These are phyloP conservation scores for Trametes sp. DNA, from an alignment of 1,284 basidiomycete genomes.

Conservation along the genomic window DNA sequence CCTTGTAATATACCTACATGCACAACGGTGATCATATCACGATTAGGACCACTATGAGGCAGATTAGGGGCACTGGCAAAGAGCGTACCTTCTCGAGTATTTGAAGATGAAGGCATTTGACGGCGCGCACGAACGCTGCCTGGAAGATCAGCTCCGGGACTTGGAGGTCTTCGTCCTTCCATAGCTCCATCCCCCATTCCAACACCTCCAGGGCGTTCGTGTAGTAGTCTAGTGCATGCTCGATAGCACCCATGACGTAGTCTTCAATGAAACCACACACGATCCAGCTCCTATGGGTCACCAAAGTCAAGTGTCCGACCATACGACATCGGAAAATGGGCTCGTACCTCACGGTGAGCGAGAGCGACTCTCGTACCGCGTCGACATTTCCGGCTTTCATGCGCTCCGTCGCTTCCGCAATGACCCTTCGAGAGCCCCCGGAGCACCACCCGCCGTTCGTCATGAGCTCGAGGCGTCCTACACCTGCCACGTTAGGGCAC, in stretches of 20 bases:
- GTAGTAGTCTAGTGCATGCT: background rate
- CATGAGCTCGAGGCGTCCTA: background rate
- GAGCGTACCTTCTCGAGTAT: constrained; percentile 41
- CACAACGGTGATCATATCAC: constrained; percentile 13
- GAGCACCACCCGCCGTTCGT: background rate
- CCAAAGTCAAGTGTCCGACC: background rate
- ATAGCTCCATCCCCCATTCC: constrained; percentile 47
- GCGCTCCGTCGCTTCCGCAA: background rate
- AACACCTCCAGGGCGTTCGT: constrained; percentile 44
- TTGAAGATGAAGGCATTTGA: constrained; percentile 41
- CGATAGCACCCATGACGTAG: background rate
- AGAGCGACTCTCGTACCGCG: background rate
- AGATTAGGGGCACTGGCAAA: too few species aligned
- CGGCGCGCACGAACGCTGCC: constrained; percentile 40
- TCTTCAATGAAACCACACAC: constrained; percentile 44
- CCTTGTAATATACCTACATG: background rate
- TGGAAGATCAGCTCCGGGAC: constrained; percentile 43
- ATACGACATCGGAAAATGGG: background rate
- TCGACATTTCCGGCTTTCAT: background rate
- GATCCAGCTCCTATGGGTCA: constrained; percentile 43
- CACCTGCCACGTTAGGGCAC: background rate
- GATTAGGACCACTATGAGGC: too few species aligned
- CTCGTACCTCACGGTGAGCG: background rate
- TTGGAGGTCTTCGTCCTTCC: constrained; percentile 42
- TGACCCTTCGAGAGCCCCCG: background rate